Percentiles rank a stretch among this genome's conserved stretches.
Conservation (phyloP, 1,284 basidiomycete genomes). For the Ceratobasidium sp. region DNA sequence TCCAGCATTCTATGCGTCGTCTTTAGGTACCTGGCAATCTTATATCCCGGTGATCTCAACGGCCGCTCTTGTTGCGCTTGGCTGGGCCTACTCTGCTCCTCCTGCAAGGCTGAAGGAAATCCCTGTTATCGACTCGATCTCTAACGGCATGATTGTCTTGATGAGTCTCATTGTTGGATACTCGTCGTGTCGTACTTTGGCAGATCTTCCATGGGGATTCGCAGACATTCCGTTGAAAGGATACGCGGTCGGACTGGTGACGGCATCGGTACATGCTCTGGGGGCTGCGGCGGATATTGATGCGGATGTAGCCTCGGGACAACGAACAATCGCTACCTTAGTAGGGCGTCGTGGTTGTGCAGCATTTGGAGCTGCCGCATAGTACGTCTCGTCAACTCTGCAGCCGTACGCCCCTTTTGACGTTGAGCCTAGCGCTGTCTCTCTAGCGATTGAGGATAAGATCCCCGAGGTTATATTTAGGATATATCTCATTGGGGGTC, state of each 20-base stretch:
- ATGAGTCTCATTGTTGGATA: slow-evolving; percentile 42
- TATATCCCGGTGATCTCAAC: slow-evolving; percentile 5
- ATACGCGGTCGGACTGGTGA: slow-evolving; percentile 41
- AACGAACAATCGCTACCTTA: slow-evolving; percentile 44
- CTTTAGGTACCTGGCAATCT: slow-evolving; percentile 9
- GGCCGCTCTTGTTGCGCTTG: background rate
- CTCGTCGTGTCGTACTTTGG: slow-evolving; percentile 22
- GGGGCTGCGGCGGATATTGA: too few relatives aligned
- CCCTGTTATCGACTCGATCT: slow-evolving; percentile 43
- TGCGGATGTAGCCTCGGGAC: slow-evolving; percentile 42
- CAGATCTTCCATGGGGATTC: too few relatives aligned
- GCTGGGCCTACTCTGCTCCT: slow-evolving; percentile 42
- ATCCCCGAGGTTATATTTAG: background rate
- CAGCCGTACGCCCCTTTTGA: too few relatives aligned
- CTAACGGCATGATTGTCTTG: slow-evolving; percentile 43
- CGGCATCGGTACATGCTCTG: slow-evolving; percentile 43
- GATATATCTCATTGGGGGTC: too few relatives aligned
- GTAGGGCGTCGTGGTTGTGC: slow-evolving; percentile 40
- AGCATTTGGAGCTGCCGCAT: slow-evolving; percentile 38
- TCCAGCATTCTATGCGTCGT: background rate
- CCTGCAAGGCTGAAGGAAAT: slow-evolving; percentile 43
- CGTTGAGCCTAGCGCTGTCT: too few relatives aligned
- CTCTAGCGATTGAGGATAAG: too few relatives aligned
- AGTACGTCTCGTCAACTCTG: slow-evolving; percentile 40
- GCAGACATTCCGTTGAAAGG: slow-evolving; percentile 34